Evolutionary conservation across 2,329 filamentous ascomycete genomes (phyloP).

Genomic region (Aspergillus niger): DNA sequence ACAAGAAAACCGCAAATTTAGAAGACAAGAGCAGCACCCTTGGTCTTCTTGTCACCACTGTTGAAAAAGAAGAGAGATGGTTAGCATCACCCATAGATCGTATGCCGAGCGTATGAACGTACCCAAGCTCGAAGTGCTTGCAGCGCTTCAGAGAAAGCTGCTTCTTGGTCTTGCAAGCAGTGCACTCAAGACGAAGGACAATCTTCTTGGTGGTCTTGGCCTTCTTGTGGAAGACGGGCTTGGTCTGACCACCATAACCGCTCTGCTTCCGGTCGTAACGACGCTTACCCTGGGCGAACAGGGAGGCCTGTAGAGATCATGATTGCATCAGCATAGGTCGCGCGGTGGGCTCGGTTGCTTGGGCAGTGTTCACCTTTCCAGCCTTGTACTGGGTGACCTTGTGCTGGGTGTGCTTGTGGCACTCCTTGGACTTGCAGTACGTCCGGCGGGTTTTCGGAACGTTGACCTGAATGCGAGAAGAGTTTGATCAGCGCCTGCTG

Average conservation of each 20-base stretch:
- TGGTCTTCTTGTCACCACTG: conserved; percentile 99
- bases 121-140: conserved; percentile 99
- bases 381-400: conserved; percentile 97
- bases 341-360: conserved; percentile 15
- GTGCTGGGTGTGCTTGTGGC: conserved; percentile 89
- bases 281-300: conserved; percentile 98
- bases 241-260: conserved; percentile 99
- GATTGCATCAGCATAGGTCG: conserved; percentile 28
- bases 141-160: conserved; percentile 98
- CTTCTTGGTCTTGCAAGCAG: conserved; percentile 95
- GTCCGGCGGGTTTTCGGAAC: conserved; percentile 97
- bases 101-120: conserved; percentile 49
- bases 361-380: conserved; percentile 68
- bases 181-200: conserved; percentile 97
- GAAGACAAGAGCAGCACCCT: conserved; percentile 99
- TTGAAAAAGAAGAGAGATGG: conserved; percentile 29
- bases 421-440: conserved; percentile 96
- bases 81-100: conserved; percentile 43
- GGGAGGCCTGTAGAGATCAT: conserved; percentile 65
- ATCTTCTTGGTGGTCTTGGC: conserved; percentile 99
- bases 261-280: conserved; percentile 99
- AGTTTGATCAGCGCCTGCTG: conserved; percentile 10
- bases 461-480: conserved; percentile 70
- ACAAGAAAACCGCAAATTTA: conserved; percentile 64
- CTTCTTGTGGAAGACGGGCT: conserved; percentile 99